These are phyloP conservation scores for Nasturtium officinale DNA, from an alignment of 345 rosid genomes.

Conservation along the genomic window DNA sequence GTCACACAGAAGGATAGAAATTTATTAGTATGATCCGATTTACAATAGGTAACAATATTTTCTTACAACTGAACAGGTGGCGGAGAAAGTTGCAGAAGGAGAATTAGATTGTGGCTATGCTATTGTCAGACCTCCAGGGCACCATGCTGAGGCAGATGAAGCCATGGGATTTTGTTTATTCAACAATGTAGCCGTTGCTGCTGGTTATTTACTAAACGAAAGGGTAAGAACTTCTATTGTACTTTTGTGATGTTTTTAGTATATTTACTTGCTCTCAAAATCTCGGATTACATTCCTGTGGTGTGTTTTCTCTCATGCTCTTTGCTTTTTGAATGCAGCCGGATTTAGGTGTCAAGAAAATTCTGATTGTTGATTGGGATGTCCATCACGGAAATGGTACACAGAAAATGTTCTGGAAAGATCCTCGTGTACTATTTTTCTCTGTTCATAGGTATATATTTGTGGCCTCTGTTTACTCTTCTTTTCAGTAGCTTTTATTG, in stretches of 20 bases:
- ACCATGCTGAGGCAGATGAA: constrained; percentile 86
- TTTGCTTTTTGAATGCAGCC: constrained; percentile 46
- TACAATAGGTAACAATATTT: background rate
- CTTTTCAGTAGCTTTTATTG: background rate
- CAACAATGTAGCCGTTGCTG: constrained; percentile 93
- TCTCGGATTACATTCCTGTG: constrained; percentile 1
- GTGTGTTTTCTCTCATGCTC: background rate
- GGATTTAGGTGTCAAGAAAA: constrained; percentile 73
- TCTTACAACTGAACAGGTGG: constrained; percentile 49
- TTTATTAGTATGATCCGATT: background rate
- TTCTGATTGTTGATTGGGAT: constrained; percentile 97
- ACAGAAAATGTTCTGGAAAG: constrained; percentile 86
- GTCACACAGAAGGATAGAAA: constrained; percentile 1
- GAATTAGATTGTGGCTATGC: constrained; percentile 84
- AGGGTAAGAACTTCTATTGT: constrained; percentile 51
- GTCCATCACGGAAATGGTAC: constrained; percentile 98
- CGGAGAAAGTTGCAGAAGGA: constrained; percentile 80
- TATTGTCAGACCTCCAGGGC: constrained; percentile 99
- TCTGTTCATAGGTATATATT: constrained; percentile 86
- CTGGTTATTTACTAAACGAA: constrained; percentile 65
- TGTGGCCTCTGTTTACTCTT: constrained; percentile 16
- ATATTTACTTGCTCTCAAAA: background rate
- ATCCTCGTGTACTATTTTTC: constrained; percentile 90
- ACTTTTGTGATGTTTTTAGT: constrained; percentile 3
- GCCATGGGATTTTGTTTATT: constrained; percentile 94